Conservation (phyloP, 23 red algal species). For the Cyanidioschyzon merolae region DNA sequence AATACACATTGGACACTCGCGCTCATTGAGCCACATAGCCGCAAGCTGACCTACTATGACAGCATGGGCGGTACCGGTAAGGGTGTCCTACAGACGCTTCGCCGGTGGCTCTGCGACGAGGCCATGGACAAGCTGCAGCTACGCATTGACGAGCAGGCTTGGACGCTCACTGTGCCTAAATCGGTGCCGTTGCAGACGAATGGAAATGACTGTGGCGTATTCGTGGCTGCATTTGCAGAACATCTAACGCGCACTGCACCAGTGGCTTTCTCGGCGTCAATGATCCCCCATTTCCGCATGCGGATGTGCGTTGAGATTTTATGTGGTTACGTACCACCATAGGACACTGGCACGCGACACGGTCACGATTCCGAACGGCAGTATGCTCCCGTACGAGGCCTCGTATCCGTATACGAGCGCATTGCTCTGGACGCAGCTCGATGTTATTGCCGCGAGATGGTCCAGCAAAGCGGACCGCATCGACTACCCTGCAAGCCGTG, state of each 20-base stretch:
- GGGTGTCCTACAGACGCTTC: conserved; percentile 40
- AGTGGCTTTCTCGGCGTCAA: neutral
- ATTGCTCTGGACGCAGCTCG: too few relatives aligned
- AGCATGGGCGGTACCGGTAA: conserved; percentile 46
- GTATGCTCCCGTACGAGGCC: too few relatives aligned
- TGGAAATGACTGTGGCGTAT: conserved; percentile 89
- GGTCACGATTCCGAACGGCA: too few relatives aligned
- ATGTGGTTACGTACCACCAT: neutral
- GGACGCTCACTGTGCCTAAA: conserved; percentile 14
- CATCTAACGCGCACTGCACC: neutral
- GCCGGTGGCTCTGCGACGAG: conserved; percentile 72
- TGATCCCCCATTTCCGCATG: neutral
- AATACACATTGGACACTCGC: conserved; percentile 87
- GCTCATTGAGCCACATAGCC: conserved; percentile 45
- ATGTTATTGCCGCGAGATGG: too few relatives aligned
- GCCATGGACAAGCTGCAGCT: conserved; percentile 32
- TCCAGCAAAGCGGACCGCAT: too few relatives aligned
- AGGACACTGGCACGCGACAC: too few relatives aligned
- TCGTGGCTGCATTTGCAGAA: conserved; percentile 66
- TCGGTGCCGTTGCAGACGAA: conserved; percentile 66
- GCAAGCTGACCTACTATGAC: conserved; percentile 49
- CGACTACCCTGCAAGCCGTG: too few relatives aligned
- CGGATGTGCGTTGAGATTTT: conserved; percentile 27
- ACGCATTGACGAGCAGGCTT: conserved; percentile 8
- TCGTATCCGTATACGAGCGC: too few relatives aligned